Evolutionary conservation across 768 basidiomycete genomes (phyloP).

Genomic region (Boletus pseudopeckii): DNA sequence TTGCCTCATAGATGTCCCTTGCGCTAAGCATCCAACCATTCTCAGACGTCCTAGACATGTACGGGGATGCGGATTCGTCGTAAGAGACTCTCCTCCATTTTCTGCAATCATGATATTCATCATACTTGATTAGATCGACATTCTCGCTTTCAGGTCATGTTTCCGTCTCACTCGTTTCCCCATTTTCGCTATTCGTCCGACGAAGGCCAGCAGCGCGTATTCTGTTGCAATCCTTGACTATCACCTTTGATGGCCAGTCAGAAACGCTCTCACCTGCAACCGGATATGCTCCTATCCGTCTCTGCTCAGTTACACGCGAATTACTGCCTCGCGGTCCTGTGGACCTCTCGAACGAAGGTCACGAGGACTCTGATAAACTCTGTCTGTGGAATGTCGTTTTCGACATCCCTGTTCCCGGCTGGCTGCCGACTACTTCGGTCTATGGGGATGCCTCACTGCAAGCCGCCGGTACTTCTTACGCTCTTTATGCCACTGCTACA

Average conservation of each 20-base stretch:
- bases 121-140: constrained; percentile 52
- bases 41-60: constrained; percentile 59
- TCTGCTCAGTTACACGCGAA: constrained; percentile 65
- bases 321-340: constrained; percentile 47
- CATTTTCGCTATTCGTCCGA: constrained; percentile 54
- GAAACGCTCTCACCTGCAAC: constrained; percentile 63
- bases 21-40: constrained; percentile 61
- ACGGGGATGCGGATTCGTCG: constrained; percentile 63
- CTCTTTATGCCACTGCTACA: constrained; percentile 63
- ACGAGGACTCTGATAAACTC: constrained; percentile 51
- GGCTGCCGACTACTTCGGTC: constrained; percentile 67
- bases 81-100: constrained; percentile 35
- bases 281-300: constrained; percentile 66
- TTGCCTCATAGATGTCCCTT: constrained; percentile 54
- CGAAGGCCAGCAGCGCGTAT: constrained; percentile 45
- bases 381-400: constrained; percentile 76
- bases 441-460: constrained; percentile 43
- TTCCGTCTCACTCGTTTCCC: constrained; percentile 56
- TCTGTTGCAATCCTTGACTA: constrained; percentile 62
- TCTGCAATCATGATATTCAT: constrained; percentile 7
- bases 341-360: constrained; percentile 62
- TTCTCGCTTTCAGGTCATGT: constrained; percentile 88
- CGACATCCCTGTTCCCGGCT: constrained; percentile 82
- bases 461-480: constrained; percentile 59
- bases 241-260: constrained; percentile 85